Base-by-base conservation (phyloP, 179 eudicot genomes). In the Vitellaria paradoxa region DNA sequence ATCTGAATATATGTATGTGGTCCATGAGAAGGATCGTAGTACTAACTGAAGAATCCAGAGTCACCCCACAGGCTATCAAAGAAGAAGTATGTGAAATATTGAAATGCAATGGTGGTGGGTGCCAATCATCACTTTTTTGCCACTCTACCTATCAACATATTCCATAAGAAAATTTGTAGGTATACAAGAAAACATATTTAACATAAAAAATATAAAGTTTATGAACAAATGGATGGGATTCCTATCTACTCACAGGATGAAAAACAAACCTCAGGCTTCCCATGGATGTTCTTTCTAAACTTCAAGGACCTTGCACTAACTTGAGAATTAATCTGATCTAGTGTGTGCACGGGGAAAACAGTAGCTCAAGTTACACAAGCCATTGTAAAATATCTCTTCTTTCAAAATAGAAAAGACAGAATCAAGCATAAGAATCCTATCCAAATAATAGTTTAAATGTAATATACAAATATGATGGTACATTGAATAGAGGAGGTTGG, bases 11-110 rank as follows among this genome's bases (percentile, higher is more conserved):
- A 78, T 30, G 37, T 46, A 64, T 61, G 80, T 11, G 40, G 40
- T 24, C 47, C 49, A 50, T 53, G 45, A 78, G 76, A 46, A 74
- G 78, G 71, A 76, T 50, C 21, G 74, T 74, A 70, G 64, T 40
- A 84, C 81, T 87, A 85, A 95, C 99, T 59, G 84, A 84, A 73
- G 92, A 85, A 77, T 81, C 69, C 52, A 83, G 46, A 0, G 93
- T 73, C 72, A 95, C 84, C 80, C 97, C 99, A 83, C 97, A 95
- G 7, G 93, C 97, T 81, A 93, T 81, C 88, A 95, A 72, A 49
- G 97, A 91, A 65, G 94, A 84, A 65, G 97, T 87, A 84, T 95
- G 99, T 30, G 99, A 91, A 75, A 93, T 69, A 81, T 95, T 95
- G 85, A 95, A 95, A 65, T 91, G 92, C 84, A 95, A 79, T n/a